These are phyloP conservation scores for Chlorella sorokiniana DNA, from an alignment of 139 green algal genomes.

Conservation along the genomic window DNA sequence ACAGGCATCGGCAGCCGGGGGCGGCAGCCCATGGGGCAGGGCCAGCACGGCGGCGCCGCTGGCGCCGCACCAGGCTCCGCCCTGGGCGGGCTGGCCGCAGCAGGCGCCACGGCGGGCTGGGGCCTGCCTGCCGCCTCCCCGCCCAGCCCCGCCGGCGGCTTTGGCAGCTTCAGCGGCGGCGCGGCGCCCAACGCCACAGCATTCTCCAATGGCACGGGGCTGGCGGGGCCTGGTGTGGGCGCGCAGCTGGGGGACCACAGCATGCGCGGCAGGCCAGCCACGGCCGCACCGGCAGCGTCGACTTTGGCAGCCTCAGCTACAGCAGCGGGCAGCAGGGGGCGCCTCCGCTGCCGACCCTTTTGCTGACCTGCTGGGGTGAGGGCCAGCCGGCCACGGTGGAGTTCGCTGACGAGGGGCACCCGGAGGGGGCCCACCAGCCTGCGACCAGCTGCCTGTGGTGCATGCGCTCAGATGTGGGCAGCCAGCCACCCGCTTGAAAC, in stretches of 20 bases:
- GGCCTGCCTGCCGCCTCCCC: not conserved
- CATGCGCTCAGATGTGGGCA: too few relatives aligned
- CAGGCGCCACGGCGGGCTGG: not conserved
- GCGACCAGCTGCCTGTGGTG: too few relatives aligned
- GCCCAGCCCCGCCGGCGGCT: not conserved
- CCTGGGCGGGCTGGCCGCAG: not conserved
- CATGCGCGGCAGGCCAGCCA: not conserved
- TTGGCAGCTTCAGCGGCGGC: constrained; percentile 8
- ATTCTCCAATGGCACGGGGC: not conserved
- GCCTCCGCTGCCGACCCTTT: constrained; percentile 51
- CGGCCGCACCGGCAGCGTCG: constrained; percentile 1
- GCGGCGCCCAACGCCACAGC: not conserved
- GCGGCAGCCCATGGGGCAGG: constrained; percentile 14
- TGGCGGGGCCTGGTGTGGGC: not conserved
- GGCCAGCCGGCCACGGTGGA: too few relatives aligned
- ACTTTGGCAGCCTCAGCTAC: constrained; percentile 18
- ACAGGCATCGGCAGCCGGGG: constrained; percentile 7
- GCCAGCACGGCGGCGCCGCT: not conserved
- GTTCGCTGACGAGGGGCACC: too few relatives aligned
- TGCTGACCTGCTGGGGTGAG: constrained; percentile 40
- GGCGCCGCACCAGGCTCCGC: not conserved
- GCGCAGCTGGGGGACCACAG: not conserved
- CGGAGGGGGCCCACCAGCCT: too few relatives aligned
- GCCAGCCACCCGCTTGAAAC: too few relatives aligned
- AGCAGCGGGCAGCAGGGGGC: constrained; percentile 16